These are phyloP conservation scores for Penicillium sp. DNA, from an alignment of 2,329 filamentous ascomycete genomes.

Conservation along the genomic window DNA sequence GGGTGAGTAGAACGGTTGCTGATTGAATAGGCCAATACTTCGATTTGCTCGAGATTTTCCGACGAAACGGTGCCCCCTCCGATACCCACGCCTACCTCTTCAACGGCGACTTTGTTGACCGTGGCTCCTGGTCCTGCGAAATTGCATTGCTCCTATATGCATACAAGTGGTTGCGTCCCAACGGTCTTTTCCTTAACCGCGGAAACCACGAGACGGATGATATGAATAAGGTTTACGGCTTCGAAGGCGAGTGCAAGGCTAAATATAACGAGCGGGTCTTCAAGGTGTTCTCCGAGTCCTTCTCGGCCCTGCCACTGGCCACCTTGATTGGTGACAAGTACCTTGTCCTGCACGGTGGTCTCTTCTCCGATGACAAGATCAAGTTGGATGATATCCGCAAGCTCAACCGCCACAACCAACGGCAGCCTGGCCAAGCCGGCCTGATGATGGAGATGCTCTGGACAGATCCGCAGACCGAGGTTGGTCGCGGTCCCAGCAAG, in stretches of 20 bases:
- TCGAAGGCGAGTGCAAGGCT: slow-evolving; percentile 96
- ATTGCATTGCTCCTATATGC: slow-evolving; percentile 91
- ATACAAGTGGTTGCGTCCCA: slow-evolving; percentile 92
- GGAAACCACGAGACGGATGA: slow-evolving; percentile 99
- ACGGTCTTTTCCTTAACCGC: slow-evolving; percentile 89
- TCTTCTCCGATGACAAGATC: slow-evolving; percentile 91
- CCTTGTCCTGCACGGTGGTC: slow-evolving; percentile 86
- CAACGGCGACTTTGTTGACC: slow-evolving; percentile 97
- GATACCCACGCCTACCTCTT: slow-evolving; percentile 93
- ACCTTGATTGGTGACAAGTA: slow-evolving; percentile 89
- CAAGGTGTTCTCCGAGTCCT: slow-evolving; percentile 97
- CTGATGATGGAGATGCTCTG: slow-evolving; percentile 99
- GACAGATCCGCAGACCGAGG: slow-evolving; percentile 88
- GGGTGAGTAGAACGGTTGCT: not conserved
- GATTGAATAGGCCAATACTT: slow-evolving; percentile 80
- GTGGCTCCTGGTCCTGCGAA: slow-evolving; percentile 97
- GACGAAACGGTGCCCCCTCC: slow-evolving; percentile 78
- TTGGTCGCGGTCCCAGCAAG: slow-evolving; percentile 91
- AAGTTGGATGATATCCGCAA: slow-evolving; percentile 92
- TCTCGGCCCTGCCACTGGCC: slow-evolving; percentile 87
- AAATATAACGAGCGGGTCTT: slow-evolving; percentile 97
- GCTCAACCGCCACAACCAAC: slow-evolving; percentile 83
- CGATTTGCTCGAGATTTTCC: slow-evolving; percentile 93
- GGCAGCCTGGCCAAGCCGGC: slow-evolving; percentile 87
- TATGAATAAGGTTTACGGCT: slow-evolving; percentile 98